These are phyloP conservation scores for Quercus lobata DNA, from an alignment of 331 rosid species.

Conservation along the genomic window DNA sequence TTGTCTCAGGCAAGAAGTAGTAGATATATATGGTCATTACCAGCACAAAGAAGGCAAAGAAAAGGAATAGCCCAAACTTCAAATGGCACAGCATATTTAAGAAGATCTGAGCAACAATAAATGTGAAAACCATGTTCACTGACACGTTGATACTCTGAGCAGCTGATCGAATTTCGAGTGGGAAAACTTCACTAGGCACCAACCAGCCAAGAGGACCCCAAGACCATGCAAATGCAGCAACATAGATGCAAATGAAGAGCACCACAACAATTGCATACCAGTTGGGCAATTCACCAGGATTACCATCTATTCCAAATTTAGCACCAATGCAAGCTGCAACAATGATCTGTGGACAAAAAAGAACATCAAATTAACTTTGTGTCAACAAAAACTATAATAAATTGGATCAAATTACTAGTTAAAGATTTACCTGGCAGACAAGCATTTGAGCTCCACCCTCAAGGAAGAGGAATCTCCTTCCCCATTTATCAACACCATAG, in stretches of 20 bases:
- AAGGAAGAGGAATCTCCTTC: slow-evolving; percentile 77
- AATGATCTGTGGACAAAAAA: slow-evolving; percentile 25
- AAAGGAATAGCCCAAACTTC: slow-evolving; percentile 82
- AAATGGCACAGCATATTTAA: slow-evolving; percentile 71
- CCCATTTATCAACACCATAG: slow-evolving; percentile 88
- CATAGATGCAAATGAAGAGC: slow-evolving; percentile 78
- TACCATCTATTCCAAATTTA: slow-evolving; percentile 65
- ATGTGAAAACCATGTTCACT: slow-evolving; percentile 85
- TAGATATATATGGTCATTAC: slow-evolving; percentile 57
- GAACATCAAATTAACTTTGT: neutral
- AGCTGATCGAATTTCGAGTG: slow-evolving; percentile 80
- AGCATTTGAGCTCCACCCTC: slow-evolving; percentile 86
- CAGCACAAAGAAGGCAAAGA: slow-evolving; percentile 73
- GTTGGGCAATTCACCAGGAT: slow-evolving; percentile 62
- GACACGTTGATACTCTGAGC: slow-evolving; percentile 87
- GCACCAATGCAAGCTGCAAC: slow-evolving; percentile 73
- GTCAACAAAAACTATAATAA: neutral
- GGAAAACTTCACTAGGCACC: slow-evolving; percentile 93
- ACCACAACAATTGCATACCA: slow-evolving; percentile 91
- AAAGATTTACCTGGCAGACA: slow-evolving; percentile 65
- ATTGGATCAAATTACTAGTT: neutral
- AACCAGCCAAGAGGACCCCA: slow-evolving; percentile 99
- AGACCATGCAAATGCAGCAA: slow-evolving; percentile 91
- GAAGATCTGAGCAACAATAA: slow-evolving; percentile 67
- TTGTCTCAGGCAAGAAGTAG: slow-evolving; percentile 73